Conservation (phyloP, 140 eudicot species). For the Erigeron philadelphicus region DNA sequence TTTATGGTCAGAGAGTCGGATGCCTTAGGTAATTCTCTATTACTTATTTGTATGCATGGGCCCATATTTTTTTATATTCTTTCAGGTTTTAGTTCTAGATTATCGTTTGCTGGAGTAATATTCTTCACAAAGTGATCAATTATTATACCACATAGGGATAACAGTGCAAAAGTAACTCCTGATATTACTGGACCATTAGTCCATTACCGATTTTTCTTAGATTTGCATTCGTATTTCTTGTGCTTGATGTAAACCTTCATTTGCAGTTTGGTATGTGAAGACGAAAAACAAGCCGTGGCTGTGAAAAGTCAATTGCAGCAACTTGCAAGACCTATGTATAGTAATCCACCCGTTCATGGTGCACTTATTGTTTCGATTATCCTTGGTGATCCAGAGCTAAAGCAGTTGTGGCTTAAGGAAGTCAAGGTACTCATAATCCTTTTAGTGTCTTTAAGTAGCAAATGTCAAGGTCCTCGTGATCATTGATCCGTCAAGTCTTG, state of each 20-base stretch:
- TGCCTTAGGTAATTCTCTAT: slow-evolving; percentile 65
- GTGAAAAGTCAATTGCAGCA: slow-evolving; percentile 98
- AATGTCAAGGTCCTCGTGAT: too few species aligned
- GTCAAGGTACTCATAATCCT: slow-evolving; percentile 55
- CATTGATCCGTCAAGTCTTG: too few species aligned
- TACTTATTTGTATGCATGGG: not conserved
- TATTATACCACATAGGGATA: too few species aligned
- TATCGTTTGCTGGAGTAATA: too few species aligned
- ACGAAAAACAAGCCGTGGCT: slow-evolving; percentile 90
- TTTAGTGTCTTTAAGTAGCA: not conserved
- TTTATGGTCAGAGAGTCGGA: slow-evolving; percentile 97
- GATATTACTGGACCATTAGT: too few species aligned
- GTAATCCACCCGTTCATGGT: slow-evolving; percentile 96
- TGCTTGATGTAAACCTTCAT: slow-evolving; percentile 13
- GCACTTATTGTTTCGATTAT: slow-evolving; percentile 79
- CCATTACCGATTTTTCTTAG: too few species aligned
- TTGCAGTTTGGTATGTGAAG: slow-evolving; percentile 90
- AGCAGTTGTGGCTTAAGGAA: slow-evolving; percentile 90
- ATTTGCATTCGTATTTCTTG: not conserved
- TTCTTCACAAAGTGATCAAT: too few species aligned
- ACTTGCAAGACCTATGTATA: slow-evolving; percentile 96
- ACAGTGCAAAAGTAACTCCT: too few species aligned
- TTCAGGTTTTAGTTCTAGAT: too few species aligned
- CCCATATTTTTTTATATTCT: not conserved
- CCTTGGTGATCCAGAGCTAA: slow-evolving; percentile 75